A percentile compares a stretch with the other conserved stretches of the same genome.
Evolutionary conservation across 306 rosid species (phyloP).

Genomic region (Arachis stenosperma): DNA sequence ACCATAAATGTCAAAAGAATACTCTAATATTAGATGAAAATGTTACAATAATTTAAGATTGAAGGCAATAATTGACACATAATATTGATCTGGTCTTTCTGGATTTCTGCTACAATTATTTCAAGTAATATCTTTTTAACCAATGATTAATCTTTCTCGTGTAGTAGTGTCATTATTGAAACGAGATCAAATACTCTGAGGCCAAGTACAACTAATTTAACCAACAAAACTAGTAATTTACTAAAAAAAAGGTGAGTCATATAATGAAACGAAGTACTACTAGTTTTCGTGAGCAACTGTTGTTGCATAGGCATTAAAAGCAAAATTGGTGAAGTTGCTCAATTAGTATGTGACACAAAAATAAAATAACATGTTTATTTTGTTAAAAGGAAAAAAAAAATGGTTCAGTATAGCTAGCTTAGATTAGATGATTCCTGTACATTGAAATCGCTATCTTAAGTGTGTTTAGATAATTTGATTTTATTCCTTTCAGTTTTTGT

Average conservation of each 20-base stretch:
- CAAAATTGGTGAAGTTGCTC: neutral
- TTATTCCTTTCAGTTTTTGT: neutral
- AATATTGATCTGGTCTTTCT: neutral
- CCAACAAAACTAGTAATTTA: too few species aligned
- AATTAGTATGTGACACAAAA: neutral
- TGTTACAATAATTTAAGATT: neutral
- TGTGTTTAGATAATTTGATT: constrained; percentile 3
- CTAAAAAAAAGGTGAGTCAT: too few species aligned
- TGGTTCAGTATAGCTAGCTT: neutral
- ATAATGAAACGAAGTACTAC: too few species aligned
- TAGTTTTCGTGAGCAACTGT: neutral
- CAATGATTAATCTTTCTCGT: neutral
- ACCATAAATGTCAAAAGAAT: neutral
- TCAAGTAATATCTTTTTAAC: neutral
- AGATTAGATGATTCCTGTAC: neutral
- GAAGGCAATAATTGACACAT: too few species aligned
- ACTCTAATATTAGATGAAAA: constrained; percentile 24
- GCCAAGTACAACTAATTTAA: neutral
- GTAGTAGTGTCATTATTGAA: neutral
- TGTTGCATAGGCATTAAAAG: neutral
- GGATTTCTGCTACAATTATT: neutral
- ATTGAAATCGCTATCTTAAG: constrained; percentile 22
- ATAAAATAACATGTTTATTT: too few species aligned
- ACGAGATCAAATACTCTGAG: neutral
- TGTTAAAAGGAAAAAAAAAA: too few species aligned